phyloP scores from a whole-genome alignment of 2,329 filamentous ascomycete species.

The Coniochaeta hoffmannii region DNA sequence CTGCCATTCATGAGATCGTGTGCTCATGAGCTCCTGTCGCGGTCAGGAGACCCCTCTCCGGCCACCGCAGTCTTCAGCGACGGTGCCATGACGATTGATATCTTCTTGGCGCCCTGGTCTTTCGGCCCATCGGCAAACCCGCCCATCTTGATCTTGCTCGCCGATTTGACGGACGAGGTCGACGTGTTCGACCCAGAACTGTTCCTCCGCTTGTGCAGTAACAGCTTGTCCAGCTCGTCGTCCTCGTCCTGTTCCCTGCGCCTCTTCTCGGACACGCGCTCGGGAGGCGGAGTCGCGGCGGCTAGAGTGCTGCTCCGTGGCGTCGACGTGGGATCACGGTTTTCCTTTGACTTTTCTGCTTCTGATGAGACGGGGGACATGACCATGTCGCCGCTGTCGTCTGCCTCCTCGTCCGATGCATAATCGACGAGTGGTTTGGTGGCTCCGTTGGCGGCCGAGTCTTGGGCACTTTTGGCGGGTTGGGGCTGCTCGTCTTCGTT shows the following conservation, averaged over 20 bases:
- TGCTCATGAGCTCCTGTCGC: slow-evolving; percentile 1
- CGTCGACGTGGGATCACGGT: slow-evolving; percentile 19
- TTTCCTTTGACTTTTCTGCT: slow-evolving; percentile 13
- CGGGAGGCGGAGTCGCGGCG: slow-evolving; percentile 53
- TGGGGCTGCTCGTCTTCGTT: slow-evolving; percentile 71
- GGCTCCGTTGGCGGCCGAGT: slow-evolving; percentile 50
- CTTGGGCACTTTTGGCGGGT: slow-evolving; percentile 5
- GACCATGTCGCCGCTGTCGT: slow-evolving; percentile 50
- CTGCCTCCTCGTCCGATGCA: slow-evolving; percentile 79
- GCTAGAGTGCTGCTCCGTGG: slow-evolving; percentile 25
- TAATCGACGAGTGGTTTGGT: slow-evolving; percentile 84
- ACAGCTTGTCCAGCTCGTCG: slow-evolving; percentile 80
- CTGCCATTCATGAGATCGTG: no score
- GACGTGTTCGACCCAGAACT: slow-evolving; percentile 32
- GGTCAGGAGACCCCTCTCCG: not conserved
- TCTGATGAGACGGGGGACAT: slow-evolving; percentile 19
- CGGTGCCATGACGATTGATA: slow-evolving; percentile 49
- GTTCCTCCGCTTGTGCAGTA: slow-evolving; percentile 55
- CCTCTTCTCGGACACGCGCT: slow-evolving; percentile 81
- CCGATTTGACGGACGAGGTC: slow-evolving; percentile 19
- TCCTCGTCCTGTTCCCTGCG: slow-evolving; percentile 90
- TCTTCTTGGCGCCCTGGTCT: slow-evolving; percentile 39
- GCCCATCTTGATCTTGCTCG: slow-evolving; percentile 36
- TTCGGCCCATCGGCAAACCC: slow-evolving; percentile 29
- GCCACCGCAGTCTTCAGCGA: slow-evolving; percentile 27